phyloP scores from a whole-genome alignment of 2,329 filamentous ascomycete species.

The Ophiostoma piceae region DNA sequence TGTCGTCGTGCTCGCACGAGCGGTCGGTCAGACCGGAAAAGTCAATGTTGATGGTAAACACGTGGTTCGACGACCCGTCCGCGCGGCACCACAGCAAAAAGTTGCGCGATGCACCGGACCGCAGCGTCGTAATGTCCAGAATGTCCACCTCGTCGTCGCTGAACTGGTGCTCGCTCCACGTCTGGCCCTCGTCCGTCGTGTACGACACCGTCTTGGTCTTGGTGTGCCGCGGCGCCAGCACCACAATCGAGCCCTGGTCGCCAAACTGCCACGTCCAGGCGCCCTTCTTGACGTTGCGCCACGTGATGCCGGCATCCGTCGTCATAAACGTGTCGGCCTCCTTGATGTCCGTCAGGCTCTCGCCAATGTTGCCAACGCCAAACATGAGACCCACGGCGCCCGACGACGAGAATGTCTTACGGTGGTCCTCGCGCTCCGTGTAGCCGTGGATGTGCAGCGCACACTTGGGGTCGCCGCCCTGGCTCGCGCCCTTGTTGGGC shows the following conservation, averaged over 20 bases:
- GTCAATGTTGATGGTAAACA: conserved; percentile 78
- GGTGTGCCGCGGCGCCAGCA: conserved; percentile 68
- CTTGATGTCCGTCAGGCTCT: conserved; percentile 55
- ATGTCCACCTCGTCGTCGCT: conserved; percentile 63
- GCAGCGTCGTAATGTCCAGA: conserved; percentile 77
- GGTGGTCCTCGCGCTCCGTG: conserved; percentile 77
- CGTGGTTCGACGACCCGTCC: conserved; percentile 22
- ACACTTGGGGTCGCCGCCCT: conserved; percentile 60
- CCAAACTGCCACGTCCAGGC: conserved; percentile 91
- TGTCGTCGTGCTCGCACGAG: conserved; percentile 64
- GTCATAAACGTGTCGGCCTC: conserved; percentile 89
- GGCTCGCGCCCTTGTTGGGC: conserved; percentile 34
- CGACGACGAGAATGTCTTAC: conserved; percentile 80
- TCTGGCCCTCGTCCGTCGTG: conserved; percentile 64
- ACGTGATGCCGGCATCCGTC: conserved; percentile 80
- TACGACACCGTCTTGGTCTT: conserved; percentile 56
- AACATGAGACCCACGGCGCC: conserved; percentile 89
- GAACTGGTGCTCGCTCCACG: conserved; percentile 74
- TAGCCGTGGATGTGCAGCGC: conserved; percentile 92
- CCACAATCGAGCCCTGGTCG: conserved; percentile 88
- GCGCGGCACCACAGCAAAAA: conserved; percentile 80
- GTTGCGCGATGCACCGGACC: conserved; percentile 82
- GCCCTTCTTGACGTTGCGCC: conserved; percentile 81
- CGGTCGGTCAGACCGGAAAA: conserved; percentile 75
- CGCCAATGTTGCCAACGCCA: conserved; percentile 83